phyloP scores from a whole-genome alignment of 768 basidiomycete species.

The Lactarius indigo region DNA sequence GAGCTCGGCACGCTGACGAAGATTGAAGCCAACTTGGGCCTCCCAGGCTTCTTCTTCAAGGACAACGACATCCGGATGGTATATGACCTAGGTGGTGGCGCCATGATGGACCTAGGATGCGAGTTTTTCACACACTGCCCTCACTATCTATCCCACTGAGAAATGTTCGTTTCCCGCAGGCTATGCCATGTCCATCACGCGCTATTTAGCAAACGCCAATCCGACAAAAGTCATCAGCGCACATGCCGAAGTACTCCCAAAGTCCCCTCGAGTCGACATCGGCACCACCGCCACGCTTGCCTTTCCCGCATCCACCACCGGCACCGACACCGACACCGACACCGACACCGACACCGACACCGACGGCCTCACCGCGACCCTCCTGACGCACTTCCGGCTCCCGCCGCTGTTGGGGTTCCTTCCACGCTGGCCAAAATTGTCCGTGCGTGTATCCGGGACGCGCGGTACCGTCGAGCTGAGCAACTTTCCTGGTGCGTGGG shows the following conservation, averaged over 20 bases:
- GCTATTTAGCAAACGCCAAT: constrained; percentile 23
- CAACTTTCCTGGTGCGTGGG: constrained; percentile 41
- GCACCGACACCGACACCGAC: too few species aligned
- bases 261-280: constrained; percentile 27
- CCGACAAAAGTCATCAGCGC: constrained; percentile 21
- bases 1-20: constrained; percentile 52
- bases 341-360: too few species aligned
- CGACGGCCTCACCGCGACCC: constrained; percentile 18
- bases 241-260: constrained; percentile 13
- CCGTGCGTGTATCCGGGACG: constrained; percentile 32
- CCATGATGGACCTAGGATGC: constrained; percentile 61
- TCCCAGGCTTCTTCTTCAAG: constrained; percentile 36
- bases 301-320: constrained; percentile 22
- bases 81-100: constrained; percentile 54
- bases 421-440: constrained; percentile 30
- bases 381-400: constrained; percentile 14
- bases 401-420: constrained; percentile 27
- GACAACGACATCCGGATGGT: constrained; percentile 48
- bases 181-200: constrained; percentile 32
- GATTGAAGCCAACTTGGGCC: constrained; percentile 38
- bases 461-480: constrained; percentile 38
- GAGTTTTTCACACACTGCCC: constrained; percentile 26
- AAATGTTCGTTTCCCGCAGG: constrained; percentile 30
- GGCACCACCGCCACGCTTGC: constrained; percentile 29
- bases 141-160: neutral